These are phyloP conservation scores for Podospora appendiculata DNA, from an alignment of 495 filamentous ascomycete species.

Conservation along the genomic window DNA sequence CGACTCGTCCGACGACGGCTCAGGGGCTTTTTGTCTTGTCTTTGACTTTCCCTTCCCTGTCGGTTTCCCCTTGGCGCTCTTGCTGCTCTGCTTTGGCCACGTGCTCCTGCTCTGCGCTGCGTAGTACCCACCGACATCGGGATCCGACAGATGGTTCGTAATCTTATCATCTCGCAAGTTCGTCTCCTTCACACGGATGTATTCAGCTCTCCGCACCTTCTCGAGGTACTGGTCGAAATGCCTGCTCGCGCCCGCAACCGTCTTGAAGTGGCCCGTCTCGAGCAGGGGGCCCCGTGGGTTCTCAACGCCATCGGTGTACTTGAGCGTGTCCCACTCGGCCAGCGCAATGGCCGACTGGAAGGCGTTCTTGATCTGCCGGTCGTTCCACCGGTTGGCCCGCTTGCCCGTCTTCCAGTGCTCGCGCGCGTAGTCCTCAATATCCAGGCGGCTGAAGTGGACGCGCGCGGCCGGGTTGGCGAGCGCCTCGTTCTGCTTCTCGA, in stretches of 20 bases:
- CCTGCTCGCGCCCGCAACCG: background rate
- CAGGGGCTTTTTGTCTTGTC: no score
- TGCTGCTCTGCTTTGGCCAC: no score
- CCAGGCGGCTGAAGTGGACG: background rate
- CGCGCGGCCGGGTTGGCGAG: slow-evolving; percentile 6
- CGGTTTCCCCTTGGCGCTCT: no score
- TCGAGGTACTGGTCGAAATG: background rate
- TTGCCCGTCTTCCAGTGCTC: slow-evolving; percentile 3
- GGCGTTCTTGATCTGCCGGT: slow-evolving; percentile 38
- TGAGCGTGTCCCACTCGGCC: slow-evolving; percentile 47
- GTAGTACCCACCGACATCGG: no score
- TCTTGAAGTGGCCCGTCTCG: background rate
- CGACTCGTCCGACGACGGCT: no score
- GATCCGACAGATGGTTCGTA: no score
- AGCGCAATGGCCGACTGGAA: slow-evolving; percentile 33
- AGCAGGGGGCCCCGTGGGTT: background rate
- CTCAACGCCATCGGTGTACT: background rate
- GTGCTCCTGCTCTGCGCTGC: no score
- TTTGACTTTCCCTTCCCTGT: no score
- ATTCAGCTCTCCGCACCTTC: background rate
- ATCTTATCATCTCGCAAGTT: background rate
- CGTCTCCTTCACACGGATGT: background rate
- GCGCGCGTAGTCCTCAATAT: background rate
- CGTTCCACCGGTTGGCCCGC: slow-evolving; percentile 35
- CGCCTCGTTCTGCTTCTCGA: slow-evolving; percentile 48